Conservation (phyloP, 495 filamentous ascomycete genomes). For the Oidiodendron maius region DNA sequence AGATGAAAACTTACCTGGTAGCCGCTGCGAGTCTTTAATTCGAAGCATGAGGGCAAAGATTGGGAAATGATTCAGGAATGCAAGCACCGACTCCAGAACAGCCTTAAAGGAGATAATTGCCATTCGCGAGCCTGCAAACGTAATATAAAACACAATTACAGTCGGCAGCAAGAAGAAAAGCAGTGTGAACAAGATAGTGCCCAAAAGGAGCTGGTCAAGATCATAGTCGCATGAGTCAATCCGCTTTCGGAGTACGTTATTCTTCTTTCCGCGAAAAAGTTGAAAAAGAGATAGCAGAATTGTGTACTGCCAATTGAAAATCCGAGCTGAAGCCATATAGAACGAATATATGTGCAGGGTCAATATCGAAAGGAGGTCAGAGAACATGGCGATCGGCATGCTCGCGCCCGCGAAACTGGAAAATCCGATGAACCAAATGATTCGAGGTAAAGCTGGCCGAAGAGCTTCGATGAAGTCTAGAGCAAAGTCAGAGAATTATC, state of each 20-base stretch:
- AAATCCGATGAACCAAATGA: slow-evolving; percentile 92
- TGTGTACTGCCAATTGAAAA: slow-evolving; percentile 97
- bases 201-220: slow-evolving; percentile 92
- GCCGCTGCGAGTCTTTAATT: slow-evolving; percentile 82
- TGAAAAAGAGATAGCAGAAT: slow-evolving; percentile 97
- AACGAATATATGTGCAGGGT: slow-evolving; percentile 97
- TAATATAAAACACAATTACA: slow-evolving; percentile 92
- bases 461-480: slow-evolving; percentile 68
- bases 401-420: slow-evolving; percentile 92
- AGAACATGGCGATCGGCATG: slow-evolving; percentile 95
- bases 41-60: slow-evolving; percentile 96
- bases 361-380: slow-evolving; percentile 84
- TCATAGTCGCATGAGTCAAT: slow-evolving; percentile 99
- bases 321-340: slow-evolving; percentile 91
- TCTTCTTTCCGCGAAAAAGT: slow-evolving; percentile 94
- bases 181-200: slow-evolving; percentile 93
- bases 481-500: slow-evolving; percentile 15
- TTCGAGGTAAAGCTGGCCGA: slow-evolving; percentile 69
- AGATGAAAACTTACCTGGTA: slow-evolving; percentile 61
- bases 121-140: slow-evolving; percentile 92
- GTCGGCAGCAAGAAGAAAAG: slow-evolving; percentile 94
- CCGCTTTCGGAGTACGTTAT: slow-evolving; percentile 93
- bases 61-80: slow-evolving; percentile 96
- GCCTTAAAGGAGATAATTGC: slow-evolving; percentile 90
- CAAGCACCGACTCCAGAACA: slow-evolving; percentile 79